Base-by-base conservation (phyloP, 2,329 filamentous ascomycete species). In the Epichloe scottii region DNA sequence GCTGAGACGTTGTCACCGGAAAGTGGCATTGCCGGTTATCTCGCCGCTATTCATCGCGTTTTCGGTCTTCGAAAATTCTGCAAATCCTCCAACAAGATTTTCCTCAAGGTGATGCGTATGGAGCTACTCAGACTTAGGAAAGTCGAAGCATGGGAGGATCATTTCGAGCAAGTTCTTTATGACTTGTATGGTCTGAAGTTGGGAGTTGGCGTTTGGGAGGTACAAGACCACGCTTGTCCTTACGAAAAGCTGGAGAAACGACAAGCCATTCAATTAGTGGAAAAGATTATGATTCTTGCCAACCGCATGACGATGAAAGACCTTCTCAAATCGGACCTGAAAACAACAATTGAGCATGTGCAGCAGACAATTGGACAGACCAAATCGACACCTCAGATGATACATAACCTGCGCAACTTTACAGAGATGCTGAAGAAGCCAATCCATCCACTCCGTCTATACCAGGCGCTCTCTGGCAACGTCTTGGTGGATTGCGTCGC, bases 221-320 rank as follows among this genome's bases (percentile, higher is more conserved):
- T 86, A 3, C 73, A 81, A 54, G 89, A 97, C 53, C 93, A 97
- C 63, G 82, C 81, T 21, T 95, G 90, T 59, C 78, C 81, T 0
- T 68, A 79, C 0, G 87, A 95, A 59, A 82, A 82, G 53, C 73
- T 97, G 1, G 89, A 95, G 63, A 84, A 84, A 58, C 78, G 81
- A 38, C 88, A 88, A 52, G 90, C 90, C 0, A 76, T 90, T 60
- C 82, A 85, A 56, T 77, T 96, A 46, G 81, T 95, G 11, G 87
- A 95, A 55, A 87, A 90, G 61, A 79, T 97, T 38, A 84, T 94
- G 61, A 73, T 80, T 37, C 81, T 96, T 52, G 88, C 88, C 2
- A 84, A 84, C 47, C 83, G 86, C 54, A 84, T 96, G 73, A 84
- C 87, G 21, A 86, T 95, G 71, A 95, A 91, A 60, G 93, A 97